Base-by-base conservation (phyloP, 176 grass and related monocot genomes). In the Musa itinerans region DNA sequence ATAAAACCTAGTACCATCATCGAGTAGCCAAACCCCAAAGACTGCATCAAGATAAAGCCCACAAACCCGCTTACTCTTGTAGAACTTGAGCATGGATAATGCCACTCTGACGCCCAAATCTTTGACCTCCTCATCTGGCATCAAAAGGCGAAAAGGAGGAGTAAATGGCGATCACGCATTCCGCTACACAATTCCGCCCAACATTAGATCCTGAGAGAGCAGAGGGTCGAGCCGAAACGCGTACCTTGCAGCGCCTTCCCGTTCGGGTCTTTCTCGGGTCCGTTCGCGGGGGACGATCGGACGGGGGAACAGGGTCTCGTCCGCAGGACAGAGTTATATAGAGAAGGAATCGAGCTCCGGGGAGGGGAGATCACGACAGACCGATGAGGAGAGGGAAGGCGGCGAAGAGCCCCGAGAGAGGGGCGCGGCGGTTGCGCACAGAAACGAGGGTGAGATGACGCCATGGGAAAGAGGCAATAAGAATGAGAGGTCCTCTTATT, bases 41-140 rank as follows among this genome's bases (percentile, higher is more conserved):
- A 8, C 20, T 7, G 57, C 2, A 61, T 61, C n/a, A 61, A 61
- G 57, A 61, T 9, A 20, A n/a, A 61, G n/a, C n/a, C 17, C 2
- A 61, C 34, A 5, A 43, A 43, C 4, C 34, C 34, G 34, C 68
- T 81, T 86, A 98, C 88, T 77, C 82, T 89, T 89, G 86, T 91
- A 98, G 66, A 98, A 98, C 72, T 87, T 83, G 10, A 98, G 80
- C 80, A 93, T 81, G 56, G 84, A 93, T 49, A 93, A 77, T 53
- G 90, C 88, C 58, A 78, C 65, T 15, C 73, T 82, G 26, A 98
- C 90, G 68, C 94, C 90, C 25, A 79, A 17, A 85, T 89, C 63
- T 0, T 80, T 73, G 27, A 87, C 76, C 52, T 93, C 82, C 57
- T 85, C 81, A 82, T 86, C 80, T 78, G 21, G 66, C 10, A 57